These are phyloP conservation scores for Lepidium campestre DNA, from an alignment of 441 rosid species.

Conservation along the genomic window DNA sequence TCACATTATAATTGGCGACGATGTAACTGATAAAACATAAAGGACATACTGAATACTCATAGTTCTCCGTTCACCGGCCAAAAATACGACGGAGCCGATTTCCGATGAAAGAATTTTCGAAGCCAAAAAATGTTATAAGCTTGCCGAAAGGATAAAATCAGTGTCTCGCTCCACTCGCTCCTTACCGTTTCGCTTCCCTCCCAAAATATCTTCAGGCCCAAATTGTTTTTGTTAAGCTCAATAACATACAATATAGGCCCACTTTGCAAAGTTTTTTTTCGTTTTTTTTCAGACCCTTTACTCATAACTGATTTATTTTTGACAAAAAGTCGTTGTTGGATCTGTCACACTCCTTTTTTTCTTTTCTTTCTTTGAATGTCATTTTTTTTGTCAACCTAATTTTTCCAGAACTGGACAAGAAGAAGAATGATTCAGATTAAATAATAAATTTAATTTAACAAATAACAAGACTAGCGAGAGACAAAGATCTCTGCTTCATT, in stretches of 20 bases:
- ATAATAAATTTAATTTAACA: constrained; percentile 2
- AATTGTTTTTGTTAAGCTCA: not conserved
- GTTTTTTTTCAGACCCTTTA: too few relatives aligned
- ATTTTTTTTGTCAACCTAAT: not conserved
- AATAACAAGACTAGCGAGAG: not conserved
- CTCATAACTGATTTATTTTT: not conserved
- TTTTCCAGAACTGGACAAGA: not conserved
- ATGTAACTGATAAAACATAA: not conserved
- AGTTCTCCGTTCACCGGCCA: constrained; percentile 2
- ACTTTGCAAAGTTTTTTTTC: not conserved
- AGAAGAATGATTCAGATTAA: not conserved
- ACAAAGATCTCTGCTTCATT: not conserved
- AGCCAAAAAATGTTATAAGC: not conserved
- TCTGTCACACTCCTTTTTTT: too few relatives aligned
- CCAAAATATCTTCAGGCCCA: constrained; percentile 18
- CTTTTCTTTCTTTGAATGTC: not conserved
- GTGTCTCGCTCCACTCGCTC: constrained; percentile 14
- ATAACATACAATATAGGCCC: not conserved
- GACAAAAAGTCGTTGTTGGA: too few relatives aligned
- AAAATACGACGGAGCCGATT: not conserved
- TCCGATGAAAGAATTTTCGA: not conserved
- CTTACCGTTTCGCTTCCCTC: not conserved
- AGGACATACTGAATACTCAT: not conserved
- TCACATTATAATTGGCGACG: constrained; percentile 17
- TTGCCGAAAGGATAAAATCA: constrained; percentile 21